Evolutionary conservation across 1,139 yeast species (phyloP).

Genomic region (Pneumocystis canis): DNA sequence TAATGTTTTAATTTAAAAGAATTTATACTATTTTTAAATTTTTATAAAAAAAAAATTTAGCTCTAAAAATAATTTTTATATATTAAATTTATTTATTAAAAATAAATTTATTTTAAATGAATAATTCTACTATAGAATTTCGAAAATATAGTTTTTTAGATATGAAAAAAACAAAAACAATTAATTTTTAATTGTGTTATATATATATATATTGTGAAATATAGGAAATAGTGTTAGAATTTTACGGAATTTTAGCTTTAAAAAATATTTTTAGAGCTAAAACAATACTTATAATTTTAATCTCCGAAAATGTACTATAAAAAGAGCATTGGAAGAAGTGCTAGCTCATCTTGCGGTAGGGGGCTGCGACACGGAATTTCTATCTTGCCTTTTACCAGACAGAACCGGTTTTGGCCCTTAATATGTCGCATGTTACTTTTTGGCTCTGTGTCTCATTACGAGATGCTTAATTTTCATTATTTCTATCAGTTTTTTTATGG

Average conservation of each 20-base stretch:
- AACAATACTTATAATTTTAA: not conserved
- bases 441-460: not conserved
- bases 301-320: not conserved
- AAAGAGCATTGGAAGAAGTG: not conserved
- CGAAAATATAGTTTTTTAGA: not conserved
- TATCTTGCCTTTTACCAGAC: constrained; percentile 1
- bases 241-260: not conserved
- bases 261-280: not conserved
- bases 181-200: not conserved
- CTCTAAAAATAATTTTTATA: no score
- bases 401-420: constrained; percentile 1
- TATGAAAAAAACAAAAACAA: not conserved
- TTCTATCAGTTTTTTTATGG: not conserved
- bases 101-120: not conserved
- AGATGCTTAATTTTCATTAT: constrained; percentile 1
- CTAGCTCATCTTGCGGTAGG: not conserved
- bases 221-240: not conserved
- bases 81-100: no score
- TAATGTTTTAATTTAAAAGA: not conserved
- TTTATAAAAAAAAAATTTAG: no score
- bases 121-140: not conserved
- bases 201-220: not conserved
- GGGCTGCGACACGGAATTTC: constrained; percentile 1
- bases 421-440: not conserved
- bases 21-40: no score